Conservation (phyloP, 345 rosid genomes). For the Durio zibethinus region DNA sequence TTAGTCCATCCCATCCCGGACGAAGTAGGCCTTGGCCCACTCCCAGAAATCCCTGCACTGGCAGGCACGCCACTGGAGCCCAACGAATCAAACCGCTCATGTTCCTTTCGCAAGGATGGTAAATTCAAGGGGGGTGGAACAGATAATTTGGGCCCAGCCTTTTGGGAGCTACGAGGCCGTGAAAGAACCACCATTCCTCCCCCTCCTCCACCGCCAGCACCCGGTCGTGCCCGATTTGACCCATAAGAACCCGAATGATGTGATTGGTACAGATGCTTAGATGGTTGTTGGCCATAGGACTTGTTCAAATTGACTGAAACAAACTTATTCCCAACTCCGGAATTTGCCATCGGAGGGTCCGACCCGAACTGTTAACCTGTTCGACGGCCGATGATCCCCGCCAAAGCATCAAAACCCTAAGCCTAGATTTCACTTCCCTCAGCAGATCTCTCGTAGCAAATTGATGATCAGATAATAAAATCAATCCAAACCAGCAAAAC, state of each 20-base stretch:
- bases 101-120: conserved; percentile 89
- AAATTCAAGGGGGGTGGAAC: conserved; percentile 99
- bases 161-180: conserved; percentile 89
- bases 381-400: conserved; percentile 35
- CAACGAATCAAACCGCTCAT: conserved; percentile 69
- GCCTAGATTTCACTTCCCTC: neutral
- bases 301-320: conserved; percentile 83
- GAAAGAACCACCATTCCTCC: conserved; percentile 93
- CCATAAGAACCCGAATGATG: conserved; percentile 44
- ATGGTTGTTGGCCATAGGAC: conserved; percentile 72
- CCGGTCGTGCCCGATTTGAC: conserved; percentile 42
- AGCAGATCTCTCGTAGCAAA: conserved; percentile 5
- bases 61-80: conserved; percentile 59
- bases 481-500: neutral
- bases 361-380: conserved; percentile 26
- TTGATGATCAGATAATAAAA: neutral
- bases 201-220: conserved; percentile 49
- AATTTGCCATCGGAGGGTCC: conserved; percentile 84
- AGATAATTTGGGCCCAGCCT: conserved; percentile 85
- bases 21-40: conserved; percentile 72
- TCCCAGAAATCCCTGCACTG: conserved; percentile 64
- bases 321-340: conserved; percentile 75
- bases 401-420: conserved; percentile 58
- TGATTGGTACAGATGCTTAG: conserved; percentile 39
- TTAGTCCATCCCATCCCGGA: conserved; percentile 90